These are phyloP conservation scores for Brassica juncea DNA, from an alignment of 345 rosid genomes.

Conservation along the genomic window DNA sequence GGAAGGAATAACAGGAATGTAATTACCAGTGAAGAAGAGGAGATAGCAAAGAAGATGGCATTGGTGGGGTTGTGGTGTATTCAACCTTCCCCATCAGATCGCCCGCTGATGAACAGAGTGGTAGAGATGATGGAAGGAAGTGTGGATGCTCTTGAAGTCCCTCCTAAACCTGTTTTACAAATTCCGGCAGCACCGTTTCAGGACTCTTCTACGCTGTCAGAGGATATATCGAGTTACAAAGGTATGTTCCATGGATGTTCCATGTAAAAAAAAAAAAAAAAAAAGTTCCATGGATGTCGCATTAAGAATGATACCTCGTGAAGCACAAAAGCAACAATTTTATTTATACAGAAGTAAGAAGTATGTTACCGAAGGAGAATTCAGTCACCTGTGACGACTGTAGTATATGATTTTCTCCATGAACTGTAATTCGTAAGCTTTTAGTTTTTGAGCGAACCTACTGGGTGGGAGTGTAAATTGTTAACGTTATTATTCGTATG, in stretches of 20 bases:
- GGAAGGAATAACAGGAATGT: not conserved
- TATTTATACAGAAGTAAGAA: not conserved
- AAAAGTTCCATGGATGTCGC: not conserved
- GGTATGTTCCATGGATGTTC: not conserved
- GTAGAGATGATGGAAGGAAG: conserved; percentile 44
- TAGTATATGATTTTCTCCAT: not conserved
- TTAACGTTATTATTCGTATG: not conserved
- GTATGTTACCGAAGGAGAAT: not conserved
- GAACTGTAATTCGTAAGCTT: not conserved
- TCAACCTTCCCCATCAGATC: conserved; percentile 37
- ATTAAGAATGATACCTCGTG: not conserved
- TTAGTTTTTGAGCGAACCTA: not conserved
- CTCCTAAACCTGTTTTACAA: conserved; percentile 12
- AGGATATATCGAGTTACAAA: not conserved
- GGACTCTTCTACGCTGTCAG: conserved; percentile 14
- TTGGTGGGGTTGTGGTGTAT: conserved; percentile 43
- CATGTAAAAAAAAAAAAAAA: no score
- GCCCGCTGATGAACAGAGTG: conserved; percentile 33
- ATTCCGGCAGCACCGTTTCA: not conserved
- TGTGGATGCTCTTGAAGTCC: conserved; percentile 18
- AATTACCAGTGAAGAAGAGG: not conserved
- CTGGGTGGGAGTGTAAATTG: not conserved
- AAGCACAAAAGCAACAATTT: not conserved
- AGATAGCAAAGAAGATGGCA: not conserved
- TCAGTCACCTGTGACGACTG: not conserved